phyloP scores from a whole-genome alignment of 2,329 filamentous ascomycete species.

The Microdochium nivale region DNA sequence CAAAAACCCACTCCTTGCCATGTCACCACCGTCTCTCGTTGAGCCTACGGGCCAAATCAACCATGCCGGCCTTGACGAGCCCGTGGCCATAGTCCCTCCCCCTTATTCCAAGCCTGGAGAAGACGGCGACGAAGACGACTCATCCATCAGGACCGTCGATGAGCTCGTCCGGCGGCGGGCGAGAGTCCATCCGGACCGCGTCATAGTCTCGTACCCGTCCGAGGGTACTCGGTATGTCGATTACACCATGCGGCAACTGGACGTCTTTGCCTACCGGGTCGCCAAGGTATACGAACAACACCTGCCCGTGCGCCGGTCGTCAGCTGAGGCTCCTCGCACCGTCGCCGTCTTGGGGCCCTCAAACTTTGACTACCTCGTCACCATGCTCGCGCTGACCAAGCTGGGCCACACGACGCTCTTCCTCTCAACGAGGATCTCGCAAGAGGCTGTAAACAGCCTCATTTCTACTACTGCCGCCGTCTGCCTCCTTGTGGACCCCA shows the following conservation, averaged over 20 bases:
- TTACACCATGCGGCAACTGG: slow-evolving; percentile 35
- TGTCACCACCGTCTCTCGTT: background rate
- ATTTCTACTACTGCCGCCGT: slow-evolving; percentile 14
- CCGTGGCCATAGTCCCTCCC: background rate
- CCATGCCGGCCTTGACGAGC: background rate
- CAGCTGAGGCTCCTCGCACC: slow-evolving; percentile 17
- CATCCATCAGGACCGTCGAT: slow-evolving; percentile 21
- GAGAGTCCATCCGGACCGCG: slow-evolving; percentile 20
- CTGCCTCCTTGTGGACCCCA: slow-evolving; percentile 15
- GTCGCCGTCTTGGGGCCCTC: slow-evolving; percentile 44
- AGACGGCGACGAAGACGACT: slow-evolving; percentile 3
- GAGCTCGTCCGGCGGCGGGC: slow-evolving; percentile 28
- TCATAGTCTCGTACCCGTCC: slow-evolving; percentile 33
- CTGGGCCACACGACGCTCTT: slow-evolving; percentile 40
- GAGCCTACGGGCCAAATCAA: background rate
- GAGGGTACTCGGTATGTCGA: slow-evolving; percentile 33
- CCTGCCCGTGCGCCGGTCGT: slow-evolving; percentile 6
- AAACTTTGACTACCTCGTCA: slow-evolving; percentile 45
- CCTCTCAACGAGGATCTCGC: slow-evolving; percentile 24
- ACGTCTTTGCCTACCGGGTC: slow-evolving; percentile 25
- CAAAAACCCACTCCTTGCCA: background rate
- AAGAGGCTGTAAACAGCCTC: slow-evolving; percentile 20
- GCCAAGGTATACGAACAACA: slow-evolving; percentile 11
- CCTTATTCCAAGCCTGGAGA: background rate
- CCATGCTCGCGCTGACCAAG: slow-evolving; percentile 42